These are phyloP conservation scores for Keithomyces neogunnii DNA, from an alignment of 2,329 filamentous ascomycete genomes.

Conservation along the genomic window DNA sequence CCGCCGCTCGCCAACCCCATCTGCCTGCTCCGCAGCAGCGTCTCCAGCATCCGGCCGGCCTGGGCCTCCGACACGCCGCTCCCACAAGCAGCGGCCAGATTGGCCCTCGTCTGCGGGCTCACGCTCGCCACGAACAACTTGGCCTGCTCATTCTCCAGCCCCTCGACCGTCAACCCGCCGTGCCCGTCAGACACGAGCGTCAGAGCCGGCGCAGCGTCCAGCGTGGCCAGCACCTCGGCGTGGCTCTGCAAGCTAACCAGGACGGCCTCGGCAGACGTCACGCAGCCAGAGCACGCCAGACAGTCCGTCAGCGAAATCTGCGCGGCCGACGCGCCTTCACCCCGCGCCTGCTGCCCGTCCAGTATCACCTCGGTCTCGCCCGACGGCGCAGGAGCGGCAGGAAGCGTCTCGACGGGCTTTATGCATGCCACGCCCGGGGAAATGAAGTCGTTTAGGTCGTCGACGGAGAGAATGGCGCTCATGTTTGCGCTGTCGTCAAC, in stretches of 20 bases:
- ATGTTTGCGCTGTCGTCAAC: slow-evolving; percentile 38
- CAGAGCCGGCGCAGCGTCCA: slow-evolving; percentile 58
- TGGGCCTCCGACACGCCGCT: slow-evolving; percentile 61
- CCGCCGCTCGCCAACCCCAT: slow-evolving; percentile 63
- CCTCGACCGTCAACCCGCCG: slow-evolving; percentile 34
- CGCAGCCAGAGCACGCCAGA: slow-evolving; percentile 93
- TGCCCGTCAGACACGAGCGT: slow-evolving; percentile 21
- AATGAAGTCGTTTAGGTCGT: slow-evolving; percentile 99
- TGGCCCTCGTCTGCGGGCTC: slow-evolving; percentile 84
- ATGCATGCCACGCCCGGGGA: slow-evolving; percentile 96
- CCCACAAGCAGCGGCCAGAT: slow-evolving; percentile 74
- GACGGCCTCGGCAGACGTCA: slow-evolving; percentile 96
- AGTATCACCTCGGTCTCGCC: slow-evolving; percentile 79
- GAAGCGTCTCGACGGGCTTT: slow-evolving; percentile 91
- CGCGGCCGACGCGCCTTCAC: slow-evolving; percentile 56
- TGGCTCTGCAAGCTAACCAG: slow-evolving; percentile 92
- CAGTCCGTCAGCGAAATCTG: slow-evolving; percentile 96
- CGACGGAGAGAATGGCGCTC: slow-evolving; percentile 94
- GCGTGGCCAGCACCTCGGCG: slow-evolving; percentile 73
- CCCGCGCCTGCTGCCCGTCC: slow-evolving; percentile 63
- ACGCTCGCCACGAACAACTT: slow-evolving; percentile 88
- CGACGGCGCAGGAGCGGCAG: slow-evolving; percentile 37
- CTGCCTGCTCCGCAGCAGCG: slow-evolving; percentile 58
- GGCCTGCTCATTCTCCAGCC: slow-evolving; percentile 49
- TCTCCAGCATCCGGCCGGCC: slow-evolving; percentile 74